These are phyloP conservation scores for Acrodontium crateriforme DNA, from an alignment of 2,329 filamentous ascomycete genomes.

Conservation along the genomic window DNA sequence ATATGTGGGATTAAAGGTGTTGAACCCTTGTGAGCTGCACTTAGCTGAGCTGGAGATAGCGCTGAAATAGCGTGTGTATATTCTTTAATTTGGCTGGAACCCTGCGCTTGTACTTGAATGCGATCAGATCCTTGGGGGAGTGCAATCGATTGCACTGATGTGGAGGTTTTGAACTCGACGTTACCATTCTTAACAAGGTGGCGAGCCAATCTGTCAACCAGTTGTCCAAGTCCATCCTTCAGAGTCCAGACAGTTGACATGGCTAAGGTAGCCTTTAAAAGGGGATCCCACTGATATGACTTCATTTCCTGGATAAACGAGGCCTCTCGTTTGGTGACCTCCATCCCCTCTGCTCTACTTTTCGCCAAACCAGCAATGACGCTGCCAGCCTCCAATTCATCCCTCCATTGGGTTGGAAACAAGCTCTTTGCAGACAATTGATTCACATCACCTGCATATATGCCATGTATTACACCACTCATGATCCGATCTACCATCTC, in stretches of 20 bases:
- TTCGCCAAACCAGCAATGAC: constrained; percentile 22
- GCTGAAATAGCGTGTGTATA: constrained; percentile 51
- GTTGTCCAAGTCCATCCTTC: constrained; percentile 28
- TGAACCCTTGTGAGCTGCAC: constrained; percentile 7
- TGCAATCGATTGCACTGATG: constrained; percentile 34
- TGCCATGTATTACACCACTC: constrained; percentile 69
- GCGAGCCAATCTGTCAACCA: constrained; percentile 24
- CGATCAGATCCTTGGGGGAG: constrained; percentile 13
- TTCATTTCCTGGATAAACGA: constrained; percentile 19
- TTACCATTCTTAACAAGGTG: constrained; percentile 24
- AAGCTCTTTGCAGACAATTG: constrained; percentile 60
- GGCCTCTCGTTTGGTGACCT: constrained; percentile 22
- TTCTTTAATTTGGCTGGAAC: constrained; percentile 6
- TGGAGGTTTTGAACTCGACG: constrained; percentile 26
- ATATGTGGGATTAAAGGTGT: constrained; percentile 29
- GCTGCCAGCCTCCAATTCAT: constrained; percentile 33
- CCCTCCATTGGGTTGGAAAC: constrained; percentile 36
- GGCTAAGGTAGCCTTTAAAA: constrained; percentile 20
- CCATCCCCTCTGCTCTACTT: constrained; percentile 17
- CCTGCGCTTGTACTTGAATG: constrained; percentile 21
- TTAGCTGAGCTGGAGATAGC: constrained; percentile 31
- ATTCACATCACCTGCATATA: constrained; percentile 82
- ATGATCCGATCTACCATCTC: constrained; percentile 55
- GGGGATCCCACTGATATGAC: constrained; percentile 20
- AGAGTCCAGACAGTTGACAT: constrained; percentile 30